These are phyloP conservation scores for Teratosphaeria zuluensis DNA, from an alignment of 2,329 filamentous ascomycete species.

Conservation along the genomic window DNA sequence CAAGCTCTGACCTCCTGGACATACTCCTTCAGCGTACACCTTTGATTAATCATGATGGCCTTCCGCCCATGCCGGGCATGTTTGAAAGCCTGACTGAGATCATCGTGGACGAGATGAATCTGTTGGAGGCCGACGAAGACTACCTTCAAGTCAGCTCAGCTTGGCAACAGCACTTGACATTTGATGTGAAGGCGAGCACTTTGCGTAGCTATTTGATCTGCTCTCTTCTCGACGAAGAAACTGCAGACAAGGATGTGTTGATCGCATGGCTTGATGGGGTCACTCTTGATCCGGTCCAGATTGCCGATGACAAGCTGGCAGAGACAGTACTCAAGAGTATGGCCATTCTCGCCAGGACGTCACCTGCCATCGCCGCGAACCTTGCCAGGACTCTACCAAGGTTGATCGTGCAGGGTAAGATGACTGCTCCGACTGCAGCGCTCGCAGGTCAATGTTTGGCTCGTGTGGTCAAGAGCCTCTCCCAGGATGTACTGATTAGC, in stretches of 20 bases:
- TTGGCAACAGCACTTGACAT: slow-evolving; percentile 78
- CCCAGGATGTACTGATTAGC: slow-evolving; percentile 87
- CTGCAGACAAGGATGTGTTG: slow-evolving; percentile 67
- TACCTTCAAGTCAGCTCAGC: slow-evolving; percentile 78
- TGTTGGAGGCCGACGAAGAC: slow-evolving; percentile 80
- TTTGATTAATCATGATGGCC: slow-evolving; percentile 5
- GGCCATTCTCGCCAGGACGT: slow-evolving; percentile 69
- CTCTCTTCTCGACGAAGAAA: slow-evolving; percentile 68
- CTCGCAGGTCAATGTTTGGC: slow-evolving; percentile 80
- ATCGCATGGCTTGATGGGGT: slow-evolving; percentile 80
- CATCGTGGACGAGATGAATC: slow-evolving; percentile 71
- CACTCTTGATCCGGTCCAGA: slow-evolving; percentile 68
- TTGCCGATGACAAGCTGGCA: slow-evolving; percentile 69
- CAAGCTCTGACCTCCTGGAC: slow-evolving; percentile 13
- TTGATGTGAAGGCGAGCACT: slow-evolving; percentile 73
- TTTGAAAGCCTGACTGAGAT: slow-evolving; percentile 57
- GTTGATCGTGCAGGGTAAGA: slow-evolving; percentile 76
- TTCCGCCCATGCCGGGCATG: slow-evolving; percentile 39
- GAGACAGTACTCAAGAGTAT: slow-evolving; percentile 70
- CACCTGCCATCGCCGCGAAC: slow-evolving; percentile 60
- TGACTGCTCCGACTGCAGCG: slow-evolving; percentile 57
- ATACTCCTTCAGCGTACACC: slow-evolving; percentile 25
- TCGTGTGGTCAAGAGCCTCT: slow-evolving; percentile 68
- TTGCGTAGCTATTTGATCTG: slow-evolving; percentile 81
- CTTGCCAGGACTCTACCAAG: slow-evolving; percentile 72